phyloP scores from a whole-genome alignment of 352 stramenopile species.

The Lagenidium giganteum region DNA sequence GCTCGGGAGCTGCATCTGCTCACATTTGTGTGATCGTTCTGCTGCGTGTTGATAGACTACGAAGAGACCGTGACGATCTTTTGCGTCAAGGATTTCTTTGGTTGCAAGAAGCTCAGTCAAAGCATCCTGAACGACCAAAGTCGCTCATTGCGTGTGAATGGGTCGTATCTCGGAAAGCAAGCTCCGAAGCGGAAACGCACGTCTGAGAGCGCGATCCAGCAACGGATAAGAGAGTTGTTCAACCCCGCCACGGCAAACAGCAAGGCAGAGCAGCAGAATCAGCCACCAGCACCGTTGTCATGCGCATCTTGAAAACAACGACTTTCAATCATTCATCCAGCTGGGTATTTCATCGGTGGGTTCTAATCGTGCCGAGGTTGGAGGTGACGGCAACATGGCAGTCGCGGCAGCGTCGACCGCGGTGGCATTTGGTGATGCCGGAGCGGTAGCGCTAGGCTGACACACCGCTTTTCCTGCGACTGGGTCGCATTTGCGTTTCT shows the following conservation, averaged over 20 bases:
- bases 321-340: slow-evolving; percentile 35
- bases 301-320: slow-evolving; percentile 1
- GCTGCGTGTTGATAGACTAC: slow-evolving; percentile 34
- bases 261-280: slow-evolving; percentile 3
- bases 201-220: too few species aligned
- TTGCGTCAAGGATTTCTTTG: slow-evolving; percentile 67
- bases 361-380: too few species aligned
- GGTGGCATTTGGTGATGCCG: slow-evolving; percentile 2
- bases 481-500: slow-evolving; percentile 31
- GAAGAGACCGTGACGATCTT: slow-evolving; percentile 78
- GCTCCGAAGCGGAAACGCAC: slow-evolving; percentile 23
- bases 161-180: slow-evolving; percentile 23
- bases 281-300: too few species aligned
- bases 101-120: slow-evolving; percentile 65
- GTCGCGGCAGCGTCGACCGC: neutral
- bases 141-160: slow-evolving; percentile 47
- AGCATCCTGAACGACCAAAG: slow-evolving; percentile 72
- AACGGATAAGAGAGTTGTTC: too few species aligned
- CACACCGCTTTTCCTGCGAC: neutral
- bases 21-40: neutral
- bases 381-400: too few species aligned
- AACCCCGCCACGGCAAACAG: slow-evolving; percentile 2
- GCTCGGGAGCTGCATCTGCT: neutral
- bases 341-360: slow-evolving; percentile 22
- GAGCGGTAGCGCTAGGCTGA: neutral